Evolutionary conservation across 495 filamentous ascomycete species (phyloP).

Genomic region (Tuber indicum): DNA sequence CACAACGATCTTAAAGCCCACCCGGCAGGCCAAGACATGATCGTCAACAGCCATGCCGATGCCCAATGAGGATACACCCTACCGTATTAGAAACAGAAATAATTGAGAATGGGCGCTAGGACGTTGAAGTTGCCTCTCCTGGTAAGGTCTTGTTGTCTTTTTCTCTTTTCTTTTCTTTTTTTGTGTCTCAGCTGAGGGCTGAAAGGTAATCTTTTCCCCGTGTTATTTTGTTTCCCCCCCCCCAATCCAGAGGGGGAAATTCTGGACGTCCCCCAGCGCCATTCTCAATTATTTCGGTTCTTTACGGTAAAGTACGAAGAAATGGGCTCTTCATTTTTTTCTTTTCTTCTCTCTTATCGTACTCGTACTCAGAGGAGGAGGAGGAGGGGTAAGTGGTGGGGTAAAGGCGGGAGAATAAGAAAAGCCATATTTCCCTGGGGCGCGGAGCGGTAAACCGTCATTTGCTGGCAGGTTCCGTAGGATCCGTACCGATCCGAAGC

Average conservation of each 20-base stretch:
- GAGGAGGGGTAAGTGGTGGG: neutral
- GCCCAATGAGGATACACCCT: neutral
- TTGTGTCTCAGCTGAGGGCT: no score
- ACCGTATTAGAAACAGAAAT: neutral
- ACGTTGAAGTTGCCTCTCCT: no score
- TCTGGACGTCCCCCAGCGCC: no score
- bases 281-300: no score
- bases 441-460: neutral
- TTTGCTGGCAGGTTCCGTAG: neutral
- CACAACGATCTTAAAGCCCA: neutral
- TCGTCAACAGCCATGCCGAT: neutral
- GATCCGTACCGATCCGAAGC: neutral
- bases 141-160: no score
- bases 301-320: no score
- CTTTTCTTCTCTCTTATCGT: neutral
- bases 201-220: no score
- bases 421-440: neutral
- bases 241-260: no score
- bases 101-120: no score
- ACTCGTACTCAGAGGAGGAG: neutral
- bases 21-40: neutral
- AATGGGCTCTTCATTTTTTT: no score
- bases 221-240: no score
- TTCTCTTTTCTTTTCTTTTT: no score
- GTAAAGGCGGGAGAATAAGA: neutral